Evolutionary conservation across 163 green algal genomes (phyloP).

Genomic region (Scenedesmus sp.): DNA sequence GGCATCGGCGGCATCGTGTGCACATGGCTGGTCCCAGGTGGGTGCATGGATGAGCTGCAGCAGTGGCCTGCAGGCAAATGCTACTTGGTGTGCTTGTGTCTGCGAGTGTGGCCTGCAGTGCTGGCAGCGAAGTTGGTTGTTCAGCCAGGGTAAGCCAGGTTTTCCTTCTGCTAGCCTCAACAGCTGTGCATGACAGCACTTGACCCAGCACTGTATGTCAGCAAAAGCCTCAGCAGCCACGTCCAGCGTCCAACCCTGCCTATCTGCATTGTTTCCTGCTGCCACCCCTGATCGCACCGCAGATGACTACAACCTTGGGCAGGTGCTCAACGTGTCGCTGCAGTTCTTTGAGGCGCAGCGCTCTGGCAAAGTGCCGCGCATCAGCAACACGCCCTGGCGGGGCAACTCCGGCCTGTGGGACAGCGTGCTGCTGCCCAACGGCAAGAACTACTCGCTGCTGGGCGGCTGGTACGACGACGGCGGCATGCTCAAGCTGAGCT

Average conservation of each 20-base stretch:
- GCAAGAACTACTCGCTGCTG: constrained; percentile 56
- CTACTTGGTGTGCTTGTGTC: background rate
- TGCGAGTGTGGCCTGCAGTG: background rate
- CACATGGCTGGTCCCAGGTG: constrained; percentile 61
- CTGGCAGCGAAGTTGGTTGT: background rate
- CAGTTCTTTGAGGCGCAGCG: constrained; percentile 86
- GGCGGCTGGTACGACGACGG: constrained; percentile 61
- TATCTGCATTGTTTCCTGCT: background rate
- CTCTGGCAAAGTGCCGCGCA: constrained; percentile 74
- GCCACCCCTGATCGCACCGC: background rate
- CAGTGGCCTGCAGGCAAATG: background rate
- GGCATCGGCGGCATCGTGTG: constrained; percentile 58
- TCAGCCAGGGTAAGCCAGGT: too few relatives aligned
- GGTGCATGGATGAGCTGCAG: background rate
- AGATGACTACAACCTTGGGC: constrained; percentile 60
- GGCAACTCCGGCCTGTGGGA: constrained; percentile 68
- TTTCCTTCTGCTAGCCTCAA: background rate
- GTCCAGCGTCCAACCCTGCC: too few relatives aligned
- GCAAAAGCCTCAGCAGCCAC: background rate
- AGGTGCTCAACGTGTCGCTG: constrained; percentile 72
- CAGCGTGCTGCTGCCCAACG: constrained; percentile 57
- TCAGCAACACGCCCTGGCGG: constrained; percentile 83
- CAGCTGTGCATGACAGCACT: background rate
- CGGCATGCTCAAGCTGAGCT: constrained; percentile 61
- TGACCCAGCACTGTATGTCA: background rate